These are phyloP conservation scores for Saussurea involucrata DNA, from an alignment of 129 eudicot species.

Conservation along the genomic window DNA sequence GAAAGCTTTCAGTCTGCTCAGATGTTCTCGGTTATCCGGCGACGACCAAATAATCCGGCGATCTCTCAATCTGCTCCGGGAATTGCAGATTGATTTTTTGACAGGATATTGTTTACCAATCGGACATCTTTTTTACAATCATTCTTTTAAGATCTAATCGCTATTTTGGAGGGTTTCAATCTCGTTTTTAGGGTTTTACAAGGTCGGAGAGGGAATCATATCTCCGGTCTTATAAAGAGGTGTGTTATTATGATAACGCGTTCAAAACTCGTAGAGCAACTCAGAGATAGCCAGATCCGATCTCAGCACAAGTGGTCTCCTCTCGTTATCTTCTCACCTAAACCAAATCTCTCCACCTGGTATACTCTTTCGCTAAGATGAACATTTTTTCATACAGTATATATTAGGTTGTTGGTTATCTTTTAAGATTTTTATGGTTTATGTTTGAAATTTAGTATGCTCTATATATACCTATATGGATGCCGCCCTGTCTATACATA, in stretches of 20 bases:
- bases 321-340: conserved; percentile 75
- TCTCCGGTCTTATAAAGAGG: conserved; percentile 22
- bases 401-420: neutral
- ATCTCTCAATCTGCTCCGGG: neutral
- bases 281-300: conserved; percentile 87
- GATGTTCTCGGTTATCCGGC: conserved; percentile 17
- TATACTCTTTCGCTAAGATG: conserved; percentile 19
- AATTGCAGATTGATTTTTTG: neutral
- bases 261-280: conserved; percentile 79
- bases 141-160: conserved; percentile 7
- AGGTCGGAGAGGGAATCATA: conserved; percentile 21
- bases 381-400: neutral
- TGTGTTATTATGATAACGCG: conserved; percentile 68
- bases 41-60: conserved; percentile 17
- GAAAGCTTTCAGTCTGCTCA: conserved; percentile 11
- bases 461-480: neutral
- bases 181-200: conserved; percentile 30
- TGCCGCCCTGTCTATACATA: neutral
- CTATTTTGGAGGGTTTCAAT: conserved; percentile 6
- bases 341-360: conserved; percentile 62
- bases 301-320: conserved; percentile 79
- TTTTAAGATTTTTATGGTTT: neutral
- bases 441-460: neutral
- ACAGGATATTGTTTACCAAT: neutral
- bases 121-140: neutral